These are phyloP conservation scores for Moringa oleifera DNA, from an alignment of 345 rosid species.

Conservation along the genomic window DNA sequence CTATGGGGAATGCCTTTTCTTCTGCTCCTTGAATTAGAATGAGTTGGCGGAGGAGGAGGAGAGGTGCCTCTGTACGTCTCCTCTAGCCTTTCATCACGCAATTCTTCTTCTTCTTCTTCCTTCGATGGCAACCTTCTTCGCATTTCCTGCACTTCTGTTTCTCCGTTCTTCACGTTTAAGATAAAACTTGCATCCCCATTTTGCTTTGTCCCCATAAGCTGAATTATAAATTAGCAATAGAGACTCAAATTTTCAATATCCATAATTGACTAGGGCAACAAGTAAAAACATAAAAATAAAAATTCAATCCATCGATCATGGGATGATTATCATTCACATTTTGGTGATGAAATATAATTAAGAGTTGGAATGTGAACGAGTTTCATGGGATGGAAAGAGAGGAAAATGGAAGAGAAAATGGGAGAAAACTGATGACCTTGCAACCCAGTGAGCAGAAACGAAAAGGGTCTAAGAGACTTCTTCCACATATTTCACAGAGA, in stretches of 20 bases:
- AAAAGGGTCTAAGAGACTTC: slow-evolving; percentile 77
- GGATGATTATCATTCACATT: no score
- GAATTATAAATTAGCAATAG: no score
- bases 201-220: slow-evolving; percentile 69
- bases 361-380: no score
- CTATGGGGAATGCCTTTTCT: slow-evolving; percentile 88
- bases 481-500: slow-evolving; percentile 69
- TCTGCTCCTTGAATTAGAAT: slow-evolving; percentile 49
- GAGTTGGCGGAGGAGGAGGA: slow-evolving; percentile 30
- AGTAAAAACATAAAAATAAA: no score
- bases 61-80: slow-evolving; percentile 48
- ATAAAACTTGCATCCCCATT: slow-evolving; percentile 50
- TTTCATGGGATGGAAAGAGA: no score
- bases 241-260: no score
- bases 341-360: no score
- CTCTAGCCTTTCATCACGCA: slow-evolving; percentile 55
- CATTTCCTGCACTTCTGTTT: no score
- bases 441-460: slow-evolving; percentile 96
- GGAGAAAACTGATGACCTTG: no score
- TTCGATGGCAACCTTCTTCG: background rate
- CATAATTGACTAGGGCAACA: no score
- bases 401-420: no score
- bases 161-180: slow-evolving; percentile 30
- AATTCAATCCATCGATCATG: no score
- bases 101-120: slow-evolving; percentile 47